These are phyloP conservation scores for Pseudogymnoascus sp. DNA, from an alignment of 2,329 filamentous ascomycete species.

Conservation along the genomic window DNA sequence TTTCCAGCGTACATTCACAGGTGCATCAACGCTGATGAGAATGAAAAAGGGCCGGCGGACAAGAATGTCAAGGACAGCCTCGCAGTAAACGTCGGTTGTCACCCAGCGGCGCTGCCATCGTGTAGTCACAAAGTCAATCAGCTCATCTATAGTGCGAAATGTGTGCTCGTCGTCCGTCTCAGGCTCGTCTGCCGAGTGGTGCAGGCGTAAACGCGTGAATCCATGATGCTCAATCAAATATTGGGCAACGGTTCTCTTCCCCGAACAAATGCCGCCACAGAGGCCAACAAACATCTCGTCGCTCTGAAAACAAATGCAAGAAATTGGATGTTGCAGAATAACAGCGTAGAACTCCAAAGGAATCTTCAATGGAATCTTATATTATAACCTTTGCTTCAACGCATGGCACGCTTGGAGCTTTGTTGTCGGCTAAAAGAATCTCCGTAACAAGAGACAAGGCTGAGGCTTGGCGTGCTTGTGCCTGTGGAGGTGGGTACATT, in stretches of 20 bases:
- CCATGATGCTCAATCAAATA: constrained; percentile 79
- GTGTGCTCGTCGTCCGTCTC: constrained; percentile 22
- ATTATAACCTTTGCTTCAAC: background rate
- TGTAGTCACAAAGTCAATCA: constrained; percentile 80
- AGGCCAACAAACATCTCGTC: constrained; percentile 65
- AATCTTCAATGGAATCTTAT: background rate
- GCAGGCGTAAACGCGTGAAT: constrained; percentile 66
- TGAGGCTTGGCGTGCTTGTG: constrained; percentile 7
- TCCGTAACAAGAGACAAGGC: constrained; percentile 3
- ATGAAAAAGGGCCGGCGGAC: constrained; percentile 84
- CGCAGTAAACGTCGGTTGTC: constrained; percentile 72
- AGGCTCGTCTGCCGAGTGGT: constrained; percentile 13
- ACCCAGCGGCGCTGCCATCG: constrained; percentile 81
- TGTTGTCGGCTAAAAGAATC: background rate
- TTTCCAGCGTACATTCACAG: constrained; percentile 73
- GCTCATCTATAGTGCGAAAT: constrained; percentile 56
- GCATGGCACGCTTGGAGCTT: background rate
- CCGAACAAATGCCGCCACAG: constrained; percentile 82
- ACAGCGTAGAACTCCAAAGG: background rate
- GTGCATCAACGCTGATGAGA: constrained; percentile 84
- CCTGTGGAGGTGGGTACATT: background rate
- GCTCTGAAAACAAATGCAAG: background rate
- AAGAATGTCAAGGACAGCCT: constrained; percentile 65
- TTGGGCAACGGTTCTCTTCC: constrained; percentile 81
- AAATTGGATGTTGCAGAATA: background rate